A percentile compares a stretch with the other conserved stretches of the same genome.
Evolutionary conservation across 305 asterid species (phyloP).

Genomic region (Fraxinus velutina): DNA sequence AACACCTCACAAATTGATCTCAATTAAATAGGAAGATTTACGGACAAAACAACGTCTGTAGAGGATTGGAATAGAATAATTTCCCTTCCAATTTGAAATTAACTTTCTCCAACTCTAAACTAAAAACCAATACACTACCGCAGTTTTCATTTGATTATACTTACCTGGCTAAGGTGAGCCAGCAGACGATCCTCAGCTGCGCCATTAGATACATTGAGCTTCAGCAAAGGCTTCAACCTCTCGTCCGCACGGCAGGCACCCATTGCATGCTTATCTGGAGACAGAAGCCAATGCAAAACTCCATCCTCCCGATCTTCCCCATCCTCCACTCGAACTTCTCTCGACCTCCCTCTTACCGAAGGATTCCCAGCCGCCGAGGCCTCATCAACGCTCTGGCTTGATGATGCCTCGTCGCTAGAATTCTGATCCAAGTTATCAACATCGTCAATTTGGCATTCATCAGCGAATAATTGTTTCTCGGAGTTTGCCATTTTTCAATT

Average conservation of each 20-base stretch:
- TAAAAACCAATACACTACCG: neutral
- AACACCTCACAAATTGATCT: neutral
- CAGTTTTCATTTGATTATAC: neutral
- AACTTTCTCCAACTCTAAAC: neutral
- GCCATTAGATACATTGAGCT: slow-evolving; percentile 65
- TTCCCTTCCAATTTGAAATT: neutral
- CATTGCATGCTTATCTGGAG: slow-evolving; percentile 77
- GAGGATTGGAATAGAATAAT: neutral
- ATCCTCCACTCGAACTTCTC: slow-evolving; percentile 52
- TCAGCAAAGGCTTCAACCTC: slow-evolving; percentile 90
- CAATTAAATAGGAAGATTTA: neutral
- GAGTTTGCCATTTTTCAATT: slow-evolving; percentile 36
- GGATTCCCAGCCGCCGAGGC: slow-evolving; percentile 32
- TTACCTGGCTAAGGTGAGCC: slow-evolving; percentile 81
- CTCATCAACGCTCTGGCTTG: slow-evolving; percentile 22
- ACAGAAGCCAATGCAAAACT: slow-evolving; percentile 63
- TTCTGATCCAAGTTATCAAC: slow-evolving; percentile 37
- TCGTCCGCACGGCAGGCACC: slow-evolving; percentile 99
- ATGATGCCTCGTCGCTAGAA: slow-evolving; percentile 32
- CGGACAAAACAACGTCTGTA: neutral
- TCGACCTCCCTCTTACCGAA: slow-evolving; percentile 49
- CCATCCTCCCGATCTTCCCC: slow-evolving; percentile 50
- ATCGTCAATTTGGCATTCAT: slow-evolving; percentile 35
- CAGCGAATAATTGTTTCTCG: slow-evolving; percentile 35
- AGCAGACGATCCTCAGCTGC: slow-evolving; percentile 75